A percentile compares a stretch with the other conserved stretches of the same genome.
phyloP scores from a whole-genome alignment of 768 basidiomycete genomes.

The Boletellus sp. region DNA sequence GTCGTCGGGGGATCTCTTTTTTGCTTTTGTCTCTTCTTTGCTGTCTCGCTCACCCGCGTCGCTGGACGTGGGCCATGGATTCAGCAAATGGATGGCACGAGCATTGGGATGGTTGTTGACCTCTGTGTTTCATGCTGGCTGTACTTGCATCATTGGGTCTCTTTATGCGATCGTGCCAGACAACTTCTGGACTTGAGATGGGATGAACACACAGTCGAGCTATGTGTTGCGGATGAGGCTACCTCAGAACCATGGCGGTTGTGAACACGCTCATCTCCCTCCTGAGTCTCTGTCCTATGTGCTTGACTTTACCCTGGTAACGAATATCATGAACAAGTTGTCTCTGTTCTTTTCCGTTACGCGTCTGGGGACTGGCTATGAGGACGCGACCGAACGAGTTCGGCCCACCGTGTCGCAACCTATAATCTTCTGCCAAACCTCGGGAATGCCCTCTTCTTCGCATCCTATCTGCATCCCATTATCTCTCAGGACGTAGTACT shows the following conservation, averaged over 20 bases:
- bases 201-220: no score
- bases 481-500: conserved; percentile 67
- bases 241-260: no score
- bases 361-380: background rate
- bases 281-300: background rate
- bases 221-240: background rate
- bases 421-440: conserved; percentile 59
- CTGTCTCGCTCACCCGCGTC: background rate
- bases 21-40: conserved; percentile 19
- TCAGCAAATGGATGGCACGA: conserved; percentile 15
- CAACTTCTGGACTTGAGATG: background rate
- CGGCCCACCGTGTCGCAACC: conserved; percentile 38
- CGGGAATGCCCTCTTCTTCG: conserved; percentile 69
- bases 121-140: no score
- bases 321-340: background rate
- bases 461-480: conserved; percentile 75
- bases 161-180: conserved; percentile 4
- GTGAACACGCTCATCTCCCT: no score
- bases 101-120: background rate
- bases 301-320: background rate
- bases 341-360: background rate
- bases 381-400: background rate
- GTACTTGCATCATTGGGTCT: background rate
- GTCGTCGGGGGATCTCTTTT: conserved; percentile 59
- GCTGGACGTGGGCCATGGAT: background rate